Evolutionary conservation across 73 alveolate genomes (phyloP).

Genomic region (Blepharisma japonicum): DNA sequence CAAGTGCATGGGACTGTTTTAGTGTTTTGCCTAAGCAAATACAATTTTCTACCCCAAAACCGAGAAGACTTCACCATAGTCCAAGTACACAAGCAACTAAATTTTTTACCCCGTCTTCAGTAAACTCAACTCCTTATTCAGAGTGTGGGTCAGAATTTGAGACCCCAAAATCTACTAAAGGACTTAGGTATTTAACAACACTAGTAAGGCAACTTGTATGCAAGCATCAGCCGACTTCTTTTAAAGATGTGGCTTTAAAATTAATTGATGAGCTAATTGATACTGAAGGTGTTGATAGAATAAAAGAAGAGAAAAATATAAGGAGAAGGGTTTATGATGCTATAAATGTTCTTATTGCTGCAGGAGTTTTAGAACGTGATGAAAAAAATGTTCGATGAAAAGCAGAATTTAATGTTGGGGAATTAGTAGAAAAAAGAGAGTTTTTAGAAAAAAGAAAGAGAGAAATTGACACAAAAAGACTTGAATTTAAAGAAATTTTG

Average conservation of each 20-base stretch:
- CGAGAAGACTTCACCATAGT: not conserved
- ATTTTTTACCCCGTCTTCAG: not conserved
- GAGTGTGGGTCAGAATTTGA: not conserved
- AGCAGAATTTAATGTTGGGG: not conserved
- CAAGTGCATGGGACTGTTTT: not conserved
- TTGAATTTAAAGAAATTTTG: not conserved
- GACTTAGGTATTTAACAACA: not conserved
- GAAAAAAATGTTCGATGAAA: not conserved
- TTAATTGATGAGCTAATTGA: not conserved
- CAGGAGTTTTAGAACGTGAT: conserved; percentile 2
- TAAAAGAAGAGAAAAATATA: conserved; percentile 9
- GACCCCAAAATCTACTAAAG: not conserved
- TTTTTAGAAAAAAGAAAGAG: not conserved
- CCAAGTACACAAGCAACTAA: not conserved
- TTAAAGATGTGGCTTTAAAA: not conserved
- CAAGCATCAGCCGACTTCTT: not conserved
- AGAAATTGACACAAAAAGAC: not conserved
- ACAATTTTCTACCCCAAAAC: not conserved
- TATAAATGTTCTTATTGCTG: conserved; percentile 20
- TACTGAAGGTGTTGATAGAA: not conserved
- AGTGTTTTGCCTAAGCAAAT: not conserved
- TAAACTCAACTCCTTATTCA: not conserved
- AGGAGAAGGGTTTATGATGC: conserved; percentile 21
- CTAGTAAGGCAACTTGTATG: not conserved
- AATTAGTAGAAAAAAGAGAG: not conserved